Conservation (phyloP, 768 basidiomycete genomes). For the Phylloporus rhodoxanthus region DNA sequence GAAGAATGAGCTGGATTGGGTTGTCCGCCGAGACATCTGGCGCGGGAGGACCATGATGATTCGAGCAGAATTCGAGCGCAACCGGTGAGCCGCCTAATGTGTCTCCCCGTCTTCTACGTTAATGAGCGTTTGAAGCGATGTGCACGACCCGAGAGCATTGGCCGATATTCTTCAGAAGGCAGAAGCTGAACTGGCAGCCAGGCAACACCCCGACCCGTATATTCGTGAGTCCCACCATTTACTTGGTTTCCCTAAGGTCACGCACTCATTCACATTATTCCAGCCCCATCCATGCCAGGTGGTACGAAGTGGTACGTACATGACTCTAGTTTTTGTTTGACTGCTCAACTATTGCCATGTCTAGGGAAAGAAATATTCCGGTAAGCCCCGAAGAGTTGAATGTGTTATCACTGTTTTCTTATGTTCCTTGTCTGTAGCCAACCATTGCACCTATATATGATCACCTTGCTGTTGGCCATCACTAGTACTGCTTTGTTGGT, state of each 20-base stretch:
- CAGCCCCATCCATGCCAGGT: slow-evolving; percentile 78
- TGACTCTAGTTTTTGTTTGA: background rate
- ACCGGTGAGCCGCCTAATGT: slow-evolving; percentile 53
- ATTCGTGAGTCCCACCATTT: slow-evolving; percentile 57
- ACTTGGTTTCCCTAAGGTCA: background rate
- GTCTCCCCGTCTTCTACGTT: background rate
- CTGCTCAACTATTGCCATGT: background rate
- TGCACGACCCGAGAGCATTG: slow-evolving; percentile 79
- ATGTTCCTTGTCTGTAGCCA: slow-evolving; percentile 40
- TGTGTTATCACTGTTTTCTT: background rate
- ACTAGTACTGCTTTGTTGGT: slow-evolving; percentile 12
- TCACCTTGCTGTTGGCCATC: slow-evolving; percentile 39
- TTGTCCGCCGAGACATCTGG: slow-evolving; percentile 80
- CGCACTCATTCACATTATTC: slow-evolving; percentile 1
- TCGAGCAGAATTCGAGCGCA: slow-evolving; percentile 87
- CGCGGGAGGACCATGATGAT: slow-evolving; percentile 79
- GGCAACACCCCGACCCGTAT: slow-evolving; percentile 87
- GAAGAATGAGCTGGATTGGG: slow-evolving; percentile 88
- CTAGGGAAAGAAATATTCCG: slow-evolving; percentile 78
- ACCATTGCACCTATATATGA: slow-evolving; percentile 60
- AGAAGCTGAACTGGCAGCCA: slow-evolving; percentile 63
- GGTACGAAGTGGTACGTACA: slow-evolving; percentile 90
- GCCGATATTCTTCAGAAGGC: slow-evolving; percentile 73
- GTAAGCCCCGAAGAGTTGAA: slow-evolving; percentile 39
- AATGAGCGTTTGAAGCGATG: slow-evolving; percentile 45